These are phyloP conservation scores for Dryadomyces quercivorus DNA, from an alignment of 2,329 filamentous ascomycete species.

Conservation along the genomic window DNA sequence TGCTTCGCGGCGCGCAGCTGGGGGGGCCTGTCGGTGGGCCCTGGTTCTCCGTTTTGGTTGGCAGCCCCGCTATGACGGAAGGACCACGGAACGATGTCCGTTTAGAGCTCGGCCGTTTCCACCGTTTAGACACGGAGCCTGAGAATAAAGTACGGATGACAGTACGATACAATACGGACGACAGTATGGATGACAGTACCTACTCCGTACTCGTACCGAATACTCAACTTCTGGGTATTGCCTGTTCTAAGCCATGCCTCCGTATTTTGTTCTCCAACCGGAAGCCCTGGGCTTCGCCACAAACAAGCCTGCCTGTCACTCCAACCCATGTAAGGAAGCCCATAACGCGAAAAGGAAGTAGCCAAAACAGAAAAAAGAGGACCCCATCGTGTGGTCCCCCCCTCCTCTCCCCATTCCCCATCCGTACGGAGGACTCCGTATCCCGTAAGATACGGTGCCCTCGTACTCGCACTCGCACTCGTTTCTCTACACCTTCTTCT, in stretches of 20 bases:
- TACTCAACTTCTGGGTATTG: not conserved
- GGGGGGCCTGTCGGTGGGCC: too few relatives aligned
- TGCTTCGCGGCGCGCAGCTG: not conserved
- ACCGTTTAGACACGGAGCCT: not conserved
- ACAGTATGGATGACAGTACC: not conserved
- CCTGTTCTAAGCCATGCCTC: not conserved
- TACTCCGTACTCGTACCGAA: too few relatives aligned
- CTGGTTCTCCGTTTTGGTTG: too few relatives aligned
- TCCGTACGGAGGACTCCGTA: not conserved
- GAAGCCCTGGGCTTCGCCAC: not conserved
- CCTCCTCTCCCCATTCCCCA: not conserved
- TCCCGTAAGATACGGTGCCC: not conserved
- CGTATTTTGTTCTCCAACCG: not conserved
- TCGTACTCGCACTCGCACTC: not conserved
- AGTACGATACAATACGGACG: too few relatives aligned
- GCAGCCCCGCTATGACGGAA: not conserved
- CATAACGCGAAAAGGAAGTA: not conserved
- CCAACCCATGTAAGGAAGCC: not conserved
- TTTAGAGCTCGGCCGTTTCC: not conserved
- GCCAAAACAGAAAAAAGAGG: not conserved
- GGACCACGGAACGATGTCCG: not conserved
- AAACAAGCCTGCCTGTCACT: not conserved
- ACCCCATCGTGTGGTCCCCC: not conserved
- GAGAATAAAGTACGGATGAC: not conserved
- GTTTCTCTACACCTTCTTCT: conserved; percentile 30